A percentile compares a stretch with the other conserved stretches of the same genome.
These are phyloP conservation scores for Aspergillus leporis DNA, from an alignment of 495 filamentous ascomycete genomes.

Conservation along the genomic window DNA sequence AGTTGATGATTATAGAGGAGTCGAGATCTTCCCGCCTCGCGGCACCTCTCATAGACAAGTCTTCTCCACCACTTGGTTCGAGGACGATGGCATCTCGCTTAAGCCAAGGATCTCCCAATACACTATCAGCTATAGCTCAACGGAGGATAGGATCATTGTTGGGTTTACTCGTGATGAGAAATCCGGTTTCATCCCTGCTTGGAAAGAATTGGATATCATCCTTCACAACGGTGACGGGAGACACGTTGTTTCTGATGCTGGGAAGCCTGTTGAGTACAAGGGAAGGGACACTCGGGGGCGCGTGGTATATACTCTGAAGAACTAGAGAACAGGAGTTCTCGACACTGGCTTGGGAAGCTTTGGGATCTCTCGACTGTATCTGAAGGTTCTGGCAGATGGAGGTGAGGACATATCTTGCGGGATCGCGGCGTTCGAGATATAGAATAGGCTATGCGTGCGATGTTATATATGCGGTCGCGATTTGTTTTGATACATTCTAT, in stretches of 20 bases:
- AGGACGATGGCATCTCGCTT: conserved; percentile 63
- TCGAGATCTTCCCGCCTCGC: conserved; percentile 64
- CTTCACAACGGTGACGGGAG: conserved; percentile 53
- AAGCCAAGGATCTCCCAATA: conserved; percentile 43
- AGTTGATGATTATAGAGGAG: conserved; percentile 60
- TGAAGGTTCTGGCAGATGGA: too few species aligned
- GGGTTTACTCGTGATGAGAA: conserved; percentile 38
- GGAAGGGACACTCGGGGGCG: conserved; percentile 35
- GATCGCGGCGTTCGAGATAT: too few species aligned
- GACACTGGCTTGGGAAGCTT: too few species aligned
- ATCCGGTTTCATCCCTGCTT: conserved; percentile 48
- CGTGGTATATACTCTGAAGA: conserved; percentile 38
- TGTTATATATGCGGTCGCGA: too few species aligned
- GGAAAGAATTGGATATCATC: conserved; percentile 54
- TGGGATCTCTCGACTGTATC: too few species aligned
- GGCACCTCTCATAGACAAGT: conserved; percentile 34
- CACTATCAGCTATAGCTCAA: conserved; percentile 46
- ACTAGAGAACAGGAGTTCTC: neutral
- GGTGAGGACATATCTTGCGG: too few species aligned
- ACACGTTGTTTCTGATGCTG: conserved; percentile 37
- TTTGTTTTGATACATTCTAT: too few species aligned
- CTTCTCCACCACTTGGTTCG: conserved; percentile 55
- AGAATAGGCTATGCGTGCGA: too few species aligned
- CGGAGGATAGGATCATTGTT: conserved; percentile 42
- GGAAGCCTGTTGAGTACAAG: conserved; percentile 32